phyloP scores from a whole-genome alignment of 805 yeast genomes.

The Wickerhamomyces chaumierensis region DNA sequence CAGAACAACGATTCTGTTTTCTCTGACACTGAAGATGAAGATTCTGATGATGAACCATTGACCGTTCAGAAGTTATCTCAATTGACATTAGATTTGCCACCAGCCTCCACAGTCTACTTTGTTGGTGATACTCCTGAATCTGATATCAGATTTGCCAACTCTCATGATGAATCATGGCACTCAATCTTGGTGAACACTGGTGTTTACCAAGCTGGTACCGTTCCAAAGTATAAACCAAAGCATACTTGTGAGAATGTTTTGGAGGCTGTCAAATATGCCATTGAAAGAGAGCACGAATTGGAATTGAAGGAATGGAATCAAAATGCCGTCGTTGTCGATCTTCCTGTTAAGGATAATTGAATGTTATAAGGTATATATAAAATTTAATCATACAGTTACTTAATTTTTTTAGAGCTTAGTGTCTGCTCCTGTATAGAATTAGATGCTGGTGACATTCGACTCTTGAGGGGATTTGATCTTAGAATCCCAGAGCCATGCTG shows the following conservation, averaged over 20 bases:
- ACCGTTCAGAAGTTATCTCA: conserved; percentile 34
- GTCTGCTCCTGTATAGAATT: too few relatives aligned
- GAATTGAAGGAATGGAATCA: conserved; percentile 71
- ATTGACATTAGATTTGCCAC: conserved; percentile 50
- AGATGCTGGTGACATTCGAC: too few relatives aligned
- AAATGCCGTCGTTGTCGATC: conserved; percentile 35
- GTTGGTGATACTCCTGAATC: conserved; percentile 90
- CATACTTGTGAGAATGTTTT: conserved; percentile 61
- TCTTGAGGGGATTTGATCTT: too few relatives aligned
- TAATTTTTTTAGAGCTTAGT: too few relatives aligned
- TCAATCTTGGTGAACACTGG: conserved; percentile 82
- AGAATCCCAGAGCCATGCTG: too few relatives aligned
- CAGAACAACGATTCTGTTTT: conserved; percentile 23
- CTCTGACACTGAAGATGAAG: conserved; percentile 16
- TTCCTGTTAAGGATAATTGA: conserved; percentile 32
- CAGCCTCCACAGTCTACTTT: conserved; percentile 77
- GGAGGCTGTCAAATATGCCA: conserved; percentile 75
- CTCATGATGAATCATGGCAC: conserved; percentile 77
- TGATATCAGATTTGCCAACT: conserved; percentile 78
- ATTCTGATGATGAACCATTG: conserved; percentile 29
- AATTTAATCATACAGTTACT: too few relatives aligned
- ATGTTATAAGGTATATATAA: too few relatives aligned
- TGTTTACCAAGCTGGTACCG: conserved; percentile 72
- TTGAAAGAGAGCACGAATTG: conserved; percentile 65
- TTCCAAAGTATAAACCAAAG: conserved; percentile 71